phyloP scores from a whole-genome alignment of 2,329 filamentous ascomycete genomes.

The Ophiostoma ips region DNA sequence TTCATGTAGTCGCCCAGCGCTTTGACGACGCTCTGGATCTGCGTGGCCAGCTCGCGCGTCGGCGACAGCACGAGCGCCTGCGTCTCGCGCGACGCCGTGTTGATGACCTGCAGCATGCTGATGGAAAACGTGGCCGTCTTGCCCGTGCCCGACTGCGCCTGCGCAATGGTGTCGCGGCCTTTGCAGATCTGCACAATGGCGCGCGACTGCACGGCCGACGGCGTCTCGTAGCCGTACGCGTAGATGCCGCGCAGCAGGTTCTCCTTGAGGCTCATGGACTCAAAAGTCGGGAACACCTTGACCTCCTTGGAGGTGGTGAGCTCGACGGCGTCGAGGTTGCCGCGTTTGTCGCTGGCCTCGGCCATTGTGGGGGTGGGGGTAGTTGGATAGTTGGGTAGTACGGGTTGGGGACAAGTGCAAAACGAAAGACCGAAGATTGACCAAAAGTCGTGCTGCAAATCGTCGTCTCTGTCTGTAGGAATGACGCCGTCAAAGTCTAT shows the following conservation, averaged over 20 bases:
- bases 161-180: conserved; percentile 94
- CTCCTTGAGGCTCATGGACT: conserved; percentile 95
- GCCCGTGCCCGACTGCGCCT: conserved; percentile 92
- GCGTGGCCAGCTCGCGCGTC: conserved; percentile 89
- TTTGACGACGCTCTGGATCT: conserved; percentile 98
- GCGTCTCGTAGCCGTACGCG: conserved; percentile 96
- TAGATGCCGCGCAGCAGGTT: conserved; percentile 95
- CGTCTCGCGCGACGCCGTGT: conserved; percentile 81
- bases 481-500: not conserved
- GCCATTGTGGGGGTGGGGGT: conserved; percentile 50
- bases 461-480: too few relatives aligned
- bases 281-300: conserved; percentile 83
- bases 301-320: conserved; percentile 98
- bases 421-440: too few relatives aligned
- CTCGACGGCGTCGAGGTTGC: conserved; percentile 92
- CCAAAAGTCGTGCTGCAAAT: too few relatives aligned
- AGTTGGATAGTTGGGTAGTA: not conserved
- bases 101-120: conserved; percentile 90
- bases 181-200: conserved; percentile 99
- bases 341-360: conserved; percentile 62
- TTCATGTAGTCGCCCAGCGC: conserved; percentile 99
- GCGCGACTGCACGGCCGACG: conserved; percentile 92
- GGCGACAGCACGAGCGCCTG: conserved; percentile 93
- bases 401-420: not conserved
- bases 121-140: conserved; percentile 96